Conservation (phyloP, 371 early-diverging fungal genomes). For the Syncephalastrum sp. region DNA sequence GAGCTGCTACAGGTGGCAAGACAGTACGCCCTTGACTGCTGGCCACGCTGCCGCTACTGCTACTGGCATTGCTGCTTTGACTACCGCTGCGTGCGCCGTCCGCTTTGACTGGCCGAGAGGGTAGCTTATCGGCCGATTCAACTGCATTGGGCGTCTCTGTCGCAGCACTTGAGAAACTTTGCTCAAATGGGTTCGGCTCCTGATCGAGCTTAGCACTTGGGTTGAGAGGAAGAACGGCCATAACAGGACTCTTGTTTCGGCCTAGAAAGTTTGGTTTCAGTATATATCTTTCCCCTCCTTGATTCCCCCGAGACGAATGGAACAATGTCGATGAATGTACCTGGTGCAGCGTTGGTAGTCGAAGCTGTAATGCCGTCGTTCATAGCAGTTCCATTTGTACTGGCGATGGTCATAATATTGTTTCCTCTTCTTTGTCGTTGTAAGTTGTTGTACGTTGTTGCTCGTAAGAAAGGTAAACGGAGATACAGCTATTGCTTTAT, state of each 20-base stretch:
- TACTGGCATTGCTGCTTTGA: slow-evolving; percentile 3
- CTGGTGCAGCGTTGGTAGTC: too few species aligned
- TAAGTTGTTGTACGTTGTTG: too few species aligned
- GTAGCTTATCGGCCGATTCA: background rate
- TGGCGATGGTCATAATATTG: too few species aligned
- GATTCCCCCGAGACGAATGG: too few species aligned
- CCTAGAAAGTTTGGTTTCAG: too few species aligned
- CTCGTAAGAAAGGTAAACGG: too few species aligned
- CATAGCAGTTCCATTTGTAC: too few species aligned
- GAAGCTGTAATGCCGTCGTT: too few species aligned
- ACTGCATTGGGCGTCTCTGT: slow-evolving; percentile 3
- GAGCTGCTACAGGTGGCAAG: slow-evolving; percentile 42
- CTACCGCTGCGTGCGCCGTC: background rate
- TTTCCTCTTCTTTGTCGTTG: too few species aligned
- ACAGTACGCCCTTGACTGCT: slow-evolving; percentile 14
- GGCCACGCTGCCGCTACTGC: slow-evolving; percentile 11
- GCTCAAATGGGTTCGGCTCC: slow-evolving; percentile 88
- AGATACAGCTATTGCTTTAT: too few species aligned
- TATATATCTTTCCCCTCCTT: too few species aligned
- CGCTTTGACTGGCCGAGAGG: background rate
- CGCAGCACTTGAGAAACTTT: slow-evolving; percentile 65
- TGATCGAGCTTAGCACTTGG: slow-evolving; percentile 66
- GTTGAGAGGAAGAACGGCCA: slow-evolving; percentile 41
- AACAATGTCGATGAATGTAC: too few species aligned
- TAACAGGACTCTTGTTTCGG: slow-evolving; percentile 22